Percentiles rank a stretch among this genome's conserved stretches.
These are phyloP conservation scores for Cytospora leucostoma DNA, from an alignment of 2,329 filamentous ascomycete species.

Conservation along the genomic window DNA sequence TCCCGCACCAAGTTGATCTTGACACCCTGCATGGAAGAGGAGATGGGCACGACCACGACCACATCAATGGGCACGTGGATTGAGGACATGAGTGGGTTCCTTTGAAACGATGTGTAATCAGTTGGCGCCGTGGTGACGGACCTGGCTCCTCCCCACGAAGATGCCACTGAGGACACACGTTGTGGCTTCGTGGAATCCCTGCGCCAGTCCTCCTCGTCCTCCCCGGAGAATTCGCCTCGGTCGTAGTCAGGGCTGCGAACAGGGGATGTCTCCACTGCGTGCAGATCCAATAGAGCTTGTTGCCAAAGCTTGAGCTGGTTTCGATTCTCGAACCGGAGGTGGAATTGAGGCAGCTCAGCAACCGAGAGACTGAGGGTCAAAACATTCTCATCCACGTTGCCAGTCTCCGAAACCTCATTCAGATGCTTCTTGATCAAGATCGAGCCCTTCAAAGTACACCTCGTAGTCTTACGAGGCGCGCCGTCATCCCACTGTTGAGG, in stretches of 20 bases:
- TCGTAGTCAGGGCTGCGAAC: constrained; percentile 77
- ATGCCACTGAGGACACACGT: constrained; percentile 79
- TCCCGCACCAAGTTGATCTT: constrained; percentile 95
- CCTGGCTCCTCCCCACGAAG: constrained; percentile 76
- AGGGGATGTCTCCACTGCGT: constrained; percentile 66
- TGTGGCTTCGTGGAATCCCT: constrained; percentile 56
- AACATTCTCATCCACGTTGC: constrained; percentile 73
- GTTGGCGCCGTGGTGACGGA: constrained; percentile 88
- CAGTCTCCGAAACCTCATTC: constrained; percentile 78
- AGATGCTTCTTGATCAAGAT: constrained; percentile 98
- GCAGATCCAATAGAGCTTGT: constrained; percentile 80
- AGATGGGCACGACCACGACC: constrained; percentile 94
- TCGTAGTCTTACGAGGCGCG: constrained; percentile 63
- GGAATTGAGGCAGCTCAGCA: constrained; percentile 88
- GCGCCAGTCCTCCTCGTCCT: constrained; percentile 87
- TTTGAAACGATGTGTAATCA: constrained; percentile 79
- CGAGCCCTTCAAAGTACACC: constrained; percentile 92
- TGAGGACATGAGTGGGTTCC: constrained; percentile 51
- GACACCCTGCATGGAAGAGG: constrained; percentile 98
- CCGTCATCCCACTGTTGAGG: constrained; percentile 66
- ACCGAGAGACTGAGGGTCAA: constrained; percentile 91
- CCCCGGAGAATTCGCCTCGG: constrained; percentile 73
- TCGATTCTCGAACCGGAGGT: constrained; percentile 82
- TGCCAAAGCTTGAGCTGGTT: constrained; percentile 89
- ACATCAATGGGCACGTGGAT: constrained; percentile 92